Evolutionary conservation across 163 green algal species (phyloP).

Genomic region (Coccomyxa subellipsoidea): DNA sequence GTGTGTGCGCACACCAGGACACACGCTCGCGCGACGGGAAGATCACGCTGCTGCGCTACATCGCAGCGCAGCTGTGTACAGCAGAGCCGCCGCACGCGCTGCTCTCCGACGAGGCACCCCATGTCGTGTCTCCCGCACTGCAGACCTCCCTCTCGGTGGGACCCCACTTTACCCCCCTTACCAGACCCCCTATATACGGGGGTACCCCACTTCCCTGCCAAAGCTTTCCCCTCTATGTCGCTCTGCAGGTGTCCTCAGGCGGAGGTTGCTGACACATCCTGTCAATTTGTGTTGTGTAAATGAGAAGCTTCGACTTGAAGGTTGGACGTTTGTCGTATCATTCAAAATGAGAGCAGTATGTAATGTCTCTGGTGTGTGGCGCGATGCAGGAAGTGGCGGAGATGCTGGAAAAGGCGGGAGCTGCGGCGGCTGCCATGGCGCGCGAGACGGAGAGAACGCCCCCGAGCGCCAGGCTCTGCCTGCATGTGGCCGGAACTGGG

Average conservation of each 20-base stretch:
- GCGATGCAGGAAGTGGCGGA: conserved; percentile 14
- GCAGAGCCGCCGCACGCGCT: conserved; percentile 12
- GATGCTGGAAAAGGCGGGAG: neutral
- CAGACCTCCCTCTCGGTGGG: conserved; percentile 23
- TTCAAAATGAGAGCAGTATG: too few relatives aligned
- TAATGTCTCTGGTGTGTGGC: neutral
- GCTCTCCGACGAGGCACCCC: conserved; percentile 28
- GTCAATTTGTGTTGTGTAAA: too few relatives aligned
- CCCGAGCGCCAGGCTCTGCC: neutral
- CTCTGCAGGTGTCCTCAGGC: too few relatives aligned
- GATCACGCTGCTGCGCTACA: conserved; percentile 37
- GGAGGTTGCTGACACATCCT: too few relatives aligned
- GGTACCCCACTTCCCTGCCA: neutral
- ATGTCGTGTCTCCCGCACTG: conserved; percentile 19
- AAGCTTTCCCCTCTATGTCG: neutral
- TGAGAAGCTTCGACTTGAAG: neutral
- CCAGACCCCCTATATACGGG: neutral
- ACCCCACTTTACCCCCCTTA: neutral
- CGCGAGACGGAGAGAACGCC: neutral
- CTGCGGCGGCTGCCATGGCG: neutral
- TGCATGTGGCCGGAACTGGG: neutral
- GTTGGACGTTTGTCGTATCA: too few relatives aligned
- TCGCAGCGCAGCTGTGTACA: conserved; percentile 23
- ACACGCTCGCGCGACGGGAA: conserved; percentile 39
- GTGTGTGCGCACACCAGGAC: too few relatives aligned